Evolutionary conservation across 495 filamentous ascomycete genomes (phyloP).

Genomic region (Penicillium chermesinum): DNA sequence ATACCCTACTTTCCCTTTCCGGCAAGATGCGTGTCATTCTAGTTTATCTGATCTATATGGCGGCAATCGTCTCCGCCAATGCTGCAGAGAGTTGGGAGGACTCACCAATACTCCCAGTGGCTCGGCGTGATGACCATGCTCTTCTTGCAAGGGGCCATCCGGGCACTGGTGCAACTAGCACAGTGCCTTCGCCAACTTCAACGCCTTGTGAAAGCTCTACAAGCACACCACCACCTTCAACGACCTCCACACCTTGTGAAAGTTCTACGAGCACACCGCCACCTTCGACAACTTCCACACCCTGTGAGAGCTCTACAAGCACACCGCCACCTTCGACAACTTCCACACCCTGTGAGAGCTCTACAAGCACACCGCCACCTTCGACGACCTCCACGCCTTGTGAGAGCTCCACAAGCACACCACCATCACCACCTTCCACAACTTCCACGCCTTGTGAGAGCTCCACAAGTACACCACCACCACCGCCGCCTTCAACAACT

Average conservation of each 20-base stretch:
- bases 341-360: constrained; percentile 4
- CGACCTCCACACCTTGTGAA: background rate
- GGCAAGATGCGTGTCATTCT: constrained; percentile 17
- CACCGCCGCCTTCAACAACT: background rate
- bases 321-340: background rate
- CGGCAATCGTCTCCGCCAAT: constrained; percentile 18
- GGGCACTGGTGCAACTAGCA: background rate
- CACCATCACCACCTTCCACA: too few species aligned
- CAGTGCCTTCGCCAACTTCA: background rate
- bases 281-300: too few species aligned
- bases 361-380: constrained; percentile 6
- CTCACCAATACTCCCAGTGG: constrained; percentile 6
- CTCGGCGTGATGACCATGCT: background rate
- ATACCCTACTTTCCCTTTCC: constrained; percentile 8
- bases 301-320: too few species aligned
- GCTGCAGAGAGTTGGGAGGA: constrained; percentile 8
- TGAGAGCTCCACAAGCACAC: too few species aligned
- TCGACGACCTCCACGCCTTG: constrained; percentile 2
- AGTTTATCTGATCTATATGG: constrained; percentile 18
- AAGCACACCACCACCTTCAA: background rate
- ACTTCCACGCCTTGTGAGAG: too few species aligned
- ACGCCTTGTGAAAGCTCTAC: background rate
- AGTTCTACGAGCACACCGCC: too few species aligned
- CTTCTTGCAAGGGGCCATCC: too few species aligned
- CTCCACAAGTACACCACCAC: background rate